phyloP scores from a whole-genome alignment of 2,329 filamentous ascomycete species.

The Colletotrichum australisinense region DNA sequence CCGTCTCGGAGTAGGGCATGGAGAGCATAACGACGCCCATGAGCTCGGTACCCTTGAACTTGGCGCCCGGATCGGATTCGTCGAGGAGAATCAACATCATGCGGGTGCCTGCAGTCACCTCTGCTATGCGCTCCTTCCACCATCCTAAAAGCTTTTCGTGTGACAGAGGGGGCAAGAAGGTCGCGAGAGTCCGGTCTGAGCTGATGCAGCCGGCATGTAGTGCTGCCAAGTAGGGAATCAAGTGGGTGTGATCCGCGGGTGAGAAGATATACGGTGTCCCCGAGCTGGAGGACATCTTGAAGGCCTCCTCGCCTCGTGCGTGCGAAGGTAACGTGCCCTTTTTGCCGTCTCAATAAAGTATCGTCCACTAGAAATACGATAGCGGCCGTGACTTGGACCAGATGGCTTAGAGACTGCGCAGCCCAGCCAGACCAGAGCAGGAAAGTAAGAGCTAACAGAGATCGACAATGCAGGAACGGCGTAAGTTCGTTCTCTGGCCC shows the following conservation, averaged over 20 bases:
- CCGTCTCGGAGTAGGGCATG: constrained; percentile 66
- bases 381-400: neutral
- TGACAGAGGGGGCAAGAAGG: constrained; percentile 69
- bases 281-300: constrained; percentile 29
- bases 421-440: neutral
- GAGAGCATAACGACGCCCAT: constrained; percentile 67
- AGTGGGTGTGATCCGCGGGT: constrained; percentile 57
- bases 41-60: constrained; percentile 56
- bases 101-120: constrained; percentile 56
- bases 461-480: constrained; percentile 17
- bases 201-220: constrained; percentile 71
- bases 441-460: constrained; percentile 8
- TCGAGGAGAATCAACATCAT: constrained; percentile 65
- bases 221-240: constrained; percentile 67
- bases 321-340: neutral
- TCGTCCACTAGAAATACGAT: neutral
- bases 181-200: constrained; percentile 65
- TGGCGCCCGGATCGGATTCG: constrained; percentile 45
- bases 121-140: constrained; percentile 65
- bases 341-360: neutral
- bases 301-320: neutral
- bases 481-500: neutral
- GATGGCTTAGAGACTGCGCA: neutral
- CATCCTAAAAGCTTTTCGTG: constrained; percentile 66
- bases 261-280: constrained; percentile 51